Base-by-base conservation (phyloP, 352 stramenopile genomes). In the Phytophthora cactorum region DNA sequence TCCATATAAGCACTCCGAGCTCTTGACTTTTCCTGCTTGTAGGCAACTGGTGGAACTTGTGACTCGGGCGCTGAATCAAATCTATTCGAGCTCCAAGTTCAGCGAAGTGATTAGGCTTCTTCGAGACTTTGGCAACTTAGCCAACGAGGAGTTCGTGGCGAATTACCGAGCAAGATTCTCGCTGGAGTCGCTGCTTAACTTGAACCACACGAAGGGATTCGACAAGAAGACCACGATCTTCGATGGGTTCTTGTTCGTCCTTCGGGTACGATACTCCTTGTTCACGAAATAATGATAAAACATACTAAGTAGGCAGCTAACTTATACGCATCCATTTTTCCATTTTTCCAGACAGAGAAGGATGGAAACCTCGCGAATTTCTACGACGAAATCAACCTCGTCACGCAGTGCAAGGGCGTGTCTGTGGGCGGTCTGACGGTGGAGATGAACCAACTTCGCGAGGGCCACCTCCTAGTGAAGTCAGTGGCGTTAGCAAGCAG, bases 11-110 rank as follows among this genome's bases (percentile, higher is more conserved):
- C 12, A 39, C 45, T 64, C 51, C 57, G 2, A 22, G 10, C 7
- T 57, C 34, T 12, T 56, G 12, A 27, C 3, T 54, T 41, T 60
- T 45, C 2, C 17, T n/a, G 1, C 45, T 32, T 53, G 17, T 32
- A 78, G 70, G 53, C 60, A 78, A 58, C 39, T 52, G 14, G 46
- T 61, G n/a, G 53, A 59, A 45, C 52, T 75, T 34, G 66, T 78
- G 32, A 78, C 60, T 12, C 67, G 70, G 5, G 66, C 70, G 12
- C 43, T 78, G n/a, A 72, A 74, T 49, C 70, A 78, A 52, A 46
- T 78, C 27, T 65, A 52, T 34, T 52, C 66, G 2, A 78, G 66
- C 22, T 17, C 54, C 15, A 65, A 72, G 29, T 78, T 70, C 34
- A 45, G 38, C 9, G 32, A 50, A 22, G 41, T 75, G 34, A 60